Conservation (phyloP, 257 asterid species). For the Przewalskia tangutica region DNA sequence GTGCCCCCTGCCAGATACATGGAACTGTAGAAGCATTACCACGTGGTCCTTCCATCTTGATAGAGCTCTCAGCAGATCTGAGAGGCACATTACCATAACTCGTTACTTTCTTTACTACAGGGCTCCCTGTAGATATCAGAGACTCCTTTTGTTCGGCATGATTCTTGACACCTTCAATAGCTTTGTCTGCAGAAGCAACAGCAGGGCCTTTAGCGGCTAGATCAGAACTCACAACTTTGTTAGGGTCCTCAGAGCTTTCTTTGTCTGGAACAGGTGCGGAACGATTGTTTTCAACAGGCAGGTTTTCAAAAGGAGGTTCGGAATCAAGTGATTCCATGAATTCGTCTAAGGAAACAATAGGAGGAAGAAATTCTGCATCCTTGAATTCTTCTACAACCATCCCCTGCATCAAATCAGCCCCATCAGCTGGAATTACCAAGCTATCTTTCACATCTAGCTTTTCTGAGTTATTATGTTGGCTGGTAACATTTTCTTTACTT, state of each 20-base stretch:
- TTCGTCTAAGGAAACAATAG: conserved; percentile 86
- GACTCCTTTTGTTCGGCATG: conserved; percentile 5
- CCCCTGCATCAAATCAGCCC: conserved; percentile 91
- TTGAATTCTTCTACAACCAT: conserved; percentile 86
- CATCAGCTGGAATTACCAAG: conserved; percentile 77
- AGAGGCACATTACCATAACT: conserved; percentile 4
- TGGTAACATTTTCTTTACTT: conserved; percentile 29
- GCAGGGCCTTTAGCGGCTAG: conserved; percentile 30
- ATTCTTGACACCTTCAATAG: conserved; percentile 20
- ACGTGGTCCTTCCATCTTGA: background rate
- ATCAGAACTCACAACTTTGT: conserved; percentile 16
- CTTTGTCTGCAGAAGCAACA: conserved; percentile 27
- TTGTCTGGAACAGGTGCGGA: conserved; percentile 19
- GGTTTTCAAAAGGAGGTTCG: conserved; percentile 81
- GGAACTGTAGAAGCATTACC: conserved; percentile 19
- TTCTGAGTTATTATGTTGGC: conserved; percentile 31
- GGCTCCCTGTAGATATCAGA: conserved; percentile 18
- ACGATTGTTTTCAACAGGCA: conserved; percentile 39
- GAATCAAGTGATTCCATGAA: conserved; percentile 93
- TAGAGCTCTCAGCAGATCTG: background rate
- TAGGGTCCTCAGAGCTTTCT: conserved; percentile 28
- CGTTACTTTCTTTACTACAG: conserved; percentile 21
- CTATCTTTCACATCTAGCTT: conserved; percentile 51
- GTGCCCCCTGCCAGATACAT: conserved; percentile 61
- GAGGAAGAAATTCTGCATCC: conserved; percentile 78